Evolutionary conservation across 345 rosid species (phyloP).

Genomic region (Citrus unshiu): DNA sequence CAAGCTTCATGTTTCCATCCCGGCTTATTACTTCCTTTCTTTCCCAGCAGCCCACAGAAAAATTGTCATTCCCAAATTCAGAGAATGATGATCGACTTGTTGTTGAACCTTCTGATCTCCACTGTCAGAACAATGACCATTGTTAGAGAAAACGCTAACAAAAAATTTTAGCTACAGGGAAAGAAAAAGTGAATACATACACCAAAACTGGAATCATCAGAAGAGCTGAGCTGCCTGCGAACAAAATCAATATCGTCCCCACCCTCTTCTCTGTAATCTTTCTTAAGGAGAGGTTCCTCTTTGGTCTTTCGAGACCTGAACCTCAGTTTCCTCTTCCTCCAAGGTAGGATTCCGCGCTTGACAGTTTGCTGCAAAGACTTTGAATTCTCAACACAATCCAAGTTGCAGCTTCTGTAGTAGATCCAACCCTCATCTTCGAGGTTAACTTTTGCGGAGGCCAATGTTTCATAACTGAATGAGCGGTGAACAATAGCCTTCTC

Average conservation of each 20-base stretch:
- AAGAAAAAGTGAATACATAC: constrained; percentile 13
- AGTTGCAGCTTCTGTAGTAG: constrained; percentile 39
- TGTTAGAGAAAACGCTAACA: neutral
- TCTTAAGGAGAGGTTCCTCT: constrained; percentile 58
- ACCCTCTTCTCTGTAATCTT: constrained; percentile 51
- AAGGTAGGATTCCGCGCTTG: constrained; percentile 42
- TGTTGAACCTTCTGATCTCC: constrained; percentile 38
- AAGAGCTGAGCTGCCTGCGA: constrained; percentile 57
- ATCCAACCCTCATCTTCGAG: constrained; percentile 50
- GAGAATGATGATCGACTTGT: constrained; percentile 41
- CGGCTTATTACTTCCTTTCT: constrained; percentile 51
- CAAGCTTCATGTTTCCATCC: constrained; percentile 55
- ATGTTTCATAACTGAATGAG: constrained; percentile 45
- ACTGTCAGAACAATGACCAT: constrained; percentile 23
- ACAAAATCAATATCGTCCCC: constrained; percentile 64
- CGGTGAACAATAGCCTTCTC: constrained; percentile 27
- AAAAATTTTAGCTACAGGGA: neutral
- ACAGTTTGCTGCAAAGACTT: constrained; percentile 18
- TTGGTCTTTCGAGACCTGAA: constrained; percentile 42
- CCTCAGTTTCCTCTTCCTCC: constrained; percentile 54
- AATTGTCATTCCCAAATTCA: constrained; percentile 58
- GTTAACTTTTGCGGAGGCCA: constrained; percentile 43
- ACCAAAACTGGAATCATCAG: constrained; percentile 50
- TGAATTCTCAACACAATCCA: constrained; percentile 30
- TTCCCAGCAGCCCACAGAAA: constrained; percentile 67